phyloP scores from a whole-genome alignment of 1,284 basidiomycete genomes.

The Malassezia arunalokei region DNA sequence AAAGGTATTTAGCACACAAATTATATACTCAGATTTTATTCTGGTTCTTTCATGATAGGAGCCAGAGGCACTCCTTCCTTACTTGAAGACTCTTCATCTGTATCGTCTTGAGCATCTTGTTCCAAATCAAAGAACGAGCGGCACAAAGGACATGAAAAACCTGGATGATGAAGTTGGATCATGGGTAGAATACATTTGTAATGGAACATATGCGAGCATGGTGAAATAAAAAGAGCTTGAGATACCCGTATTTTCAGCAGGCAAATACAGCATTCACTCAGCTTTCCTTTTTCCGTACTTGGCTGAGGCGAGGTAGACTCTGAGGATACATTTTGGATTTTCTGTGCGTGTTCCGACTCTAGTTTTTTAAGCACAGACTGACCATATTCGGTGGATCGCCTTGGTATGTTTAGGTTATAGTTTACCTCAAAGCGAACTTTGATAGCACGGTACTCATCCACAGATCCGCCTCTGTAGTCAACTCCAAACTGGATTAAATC shows the following conservation, averaged over 20 bases:
- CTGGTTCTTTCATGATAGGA: too few relatives aligned
- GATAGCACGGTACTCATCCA: conserved; percentile 94
- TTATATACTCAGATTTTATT: too few relatives aligned
- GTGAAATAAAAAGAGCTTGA: conserved; percentile 88
- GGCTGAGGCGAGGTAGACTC: neutral
- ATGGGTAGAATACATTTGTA: conserved; percentile 95
- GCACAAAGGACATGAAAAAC: conserved; percentile 90
- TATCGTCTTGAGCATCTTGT: conserved; percentile 68
- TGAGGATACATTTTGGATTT: too few relatives aligned
- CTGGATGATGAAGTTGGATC: conserved; percentile 70
- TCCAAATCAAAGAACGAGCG: conserved; percentile 73
- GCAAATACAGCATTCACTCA: conserved; percentile 45
- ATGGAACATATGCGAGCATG: conserved; percentile 78
- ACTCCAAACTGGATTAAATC: conserved; percentile 92
- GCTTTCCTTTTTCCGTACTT: neutral
- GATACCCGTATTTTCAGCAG: conserved; percentile 85
- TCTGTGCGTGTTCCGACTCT: conserved; percentile 53
- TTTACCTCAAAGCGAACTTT: conserved; percentile 84
- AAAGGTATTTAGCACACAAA: too few relatives aligned
- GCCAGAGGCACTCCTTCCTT: too few relatives aligned
- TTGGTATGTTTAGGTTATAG: conserved; percentile 63
- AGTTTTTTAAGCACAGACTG: conserved; percentile 70
- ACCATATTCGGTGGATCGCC: conserved; percentile 78
- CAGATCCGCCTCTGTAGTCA: conserved; percentile 92
- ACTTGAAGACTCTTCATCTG: conserved; percentile 22